Base-by-base conservation (phyloP, 2,329 filamentous ascomycete species). In the Paraconiothyrium brasiliense region DNA sequence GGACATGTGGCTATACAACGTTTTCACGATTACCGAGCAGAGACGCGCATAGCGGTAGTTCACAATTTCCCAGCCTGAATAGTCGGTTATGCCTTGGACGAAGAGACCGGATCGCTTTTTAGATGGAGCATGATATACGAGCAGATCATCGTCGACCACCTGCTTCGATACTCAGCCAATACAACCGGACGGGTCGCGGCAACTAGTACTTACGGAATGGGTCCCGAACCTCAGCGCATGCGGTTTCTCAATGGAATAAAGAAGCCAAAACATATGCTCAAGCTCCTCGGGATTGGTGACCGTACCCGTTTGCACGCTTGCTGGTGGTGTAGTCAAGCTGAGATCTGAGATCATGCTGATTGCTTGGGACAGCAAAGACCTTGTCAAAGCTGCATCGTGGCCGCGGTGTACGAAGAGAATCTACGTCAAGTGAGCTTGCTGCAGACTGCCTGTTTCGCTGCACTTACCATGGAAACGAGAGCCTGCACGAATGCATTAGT, bases 381-480 rank as follows among this genome's bases (percentile, higher is more conserved):
- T 32, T 32, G 46, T 48, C 16, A 48, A 32, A 22, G 30, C 46
- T 30, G 46, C 24, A 48, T 48, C 46, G 30, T 48, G 46, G 5
- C 46, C n/a, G 24, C 46, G 46, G 32, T 48, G 46, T 24, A 48
- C 46, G 24, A 48, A 48, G 24, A 48, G 13, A 48, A 48, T 48
- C 46, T 48, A 48, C 16, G 24, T 2, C 14, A 13, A n/a, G 7
- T 48, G 3, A 48, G 46, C 24, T 30, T 7, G 30, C 14, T 48
- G 11, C 46, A 16, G 30, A 16, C 14, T 41, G 24, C 24, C 30
- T 22, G 11, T 1, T 20, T 16, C 4, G 13, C n/a, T 10, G 14
- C 46, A 48, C 46, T 8, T 48, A 48, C 46, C 46, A 48, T 48
- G 46, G 46, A 48, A 20, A 48, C 46, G 13, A 48, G 46, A 48